Base-by-base conservation (phyloP, 352 stramenopile species). In the Globisporangium splendens region DNA sequence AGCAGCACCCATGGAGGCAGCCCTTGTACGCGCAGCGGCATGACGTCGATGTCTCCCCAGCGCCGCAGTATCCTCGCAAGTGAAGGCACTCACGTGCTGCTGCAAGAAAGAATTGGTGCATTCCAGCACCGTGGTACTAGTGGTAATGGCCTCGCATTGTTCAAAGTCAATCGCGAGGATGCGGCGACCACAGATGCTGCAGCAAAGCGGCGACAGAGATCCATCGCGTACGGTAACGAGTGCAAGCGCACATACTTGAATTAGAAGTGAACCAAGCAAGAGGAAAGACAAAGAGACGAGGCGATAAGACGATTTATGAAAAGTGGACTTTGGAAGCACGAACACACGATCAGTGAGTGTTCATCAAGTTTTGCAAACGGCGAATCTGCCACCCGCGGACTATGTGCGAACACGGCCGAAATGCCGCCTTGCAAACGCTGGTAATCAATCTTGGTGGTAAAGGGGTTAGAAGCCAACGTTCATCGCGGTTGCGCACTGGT, bases 61-160 rank as follows among this genome's bases (percentile, higher is more conserved):
- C 46, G 18, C 2, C 60, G 53, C 41, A 66, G 60, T 21, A 62
- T 66, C 31, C 48, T 66, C 18, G 54, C 54, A 44, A 47, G 50
- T 12, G 60, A 66, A 1, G 60, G 60, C 8, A 21, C 50, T 8
- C 60, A 66, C 48, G 47, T 66, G 21, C 46, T 66, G 8, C 24
- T 66, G 20, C 54, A 62, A 18, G 60, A 66, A 39, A 62, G 58
- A 41, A 56, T 66, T 41, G 56, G 24, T 31, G 46, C 60, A 28
- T 66, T 66, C 44, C 54, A 66, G 39, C 53, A 52, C 42, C 60
- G 60, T 15, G 59, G 59, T 8, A 15, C 33, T 0, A 54, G n/a
- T n/a, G 28, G 33, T 21, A 58, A 15, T 41, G 51, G 59, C 5
- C 39, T 65, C 13, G 20, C 44, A 24, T 46, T 41, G 12, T 65